phyloP scores from a whole-genome alignment of 345 rosid genomes.

The Noccaea bulbosa region DNA sequence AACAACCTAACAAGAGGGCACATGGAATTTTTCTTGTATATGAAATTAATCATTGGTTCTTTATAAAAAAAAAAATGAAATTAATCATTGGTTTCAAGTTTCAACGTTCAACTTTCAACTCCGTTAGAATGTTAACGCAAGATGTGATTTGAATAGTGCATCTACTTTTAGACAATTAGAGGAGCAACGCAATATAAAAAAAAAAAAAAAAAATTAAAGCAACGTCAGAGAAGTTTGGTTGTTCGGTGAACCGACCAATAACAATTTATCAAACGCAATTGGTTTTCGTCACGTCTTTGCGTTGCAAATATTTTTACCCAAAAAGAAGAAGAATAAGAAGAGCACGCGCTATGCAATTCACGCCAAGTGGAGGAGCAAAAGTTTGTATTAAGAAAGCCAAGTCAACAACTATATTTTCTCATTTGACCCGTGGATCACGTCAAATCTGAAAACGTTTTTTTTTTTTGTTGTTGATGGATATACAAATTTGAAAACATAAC shows the following conservation, averaged over 20 bases:
- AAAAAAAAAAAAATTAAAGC: no score
- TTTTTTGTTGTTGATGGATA: no score
- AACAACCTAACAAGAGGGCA: conserved; percentile 5
- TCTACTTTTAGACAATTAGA: conserved; percentile 2
- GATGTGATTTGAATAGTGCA: conserved; percentile 3
- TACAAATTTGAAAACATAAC: no score
- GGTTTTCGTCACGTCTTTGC: conserved; percentile 22
- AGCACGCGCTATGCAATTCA: neutral
- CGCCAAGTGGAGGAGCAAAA: neutral
- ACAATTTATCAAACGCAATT: neutral
- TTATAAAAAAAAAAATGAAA: no score
- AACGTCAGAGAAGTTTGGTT: conserved; percentile 28
- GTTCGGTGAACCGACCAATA: conserved; percentile 33
- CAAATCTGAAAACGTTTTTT: no score
- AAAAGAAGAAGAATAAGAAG: no score
- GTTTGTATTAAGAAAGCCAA: neutral
- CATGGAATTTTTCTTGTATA: neutral
- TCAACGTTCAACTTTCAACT: neutral
- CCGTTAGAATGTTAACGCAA: conserved; percentile 2
- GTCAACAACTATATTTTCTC: neutral
- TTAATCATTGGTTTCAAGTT: neutral
- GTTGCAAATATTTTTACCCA: neutral
- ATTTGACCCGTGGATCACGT: neutral
- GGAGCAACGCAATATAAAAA: no score
- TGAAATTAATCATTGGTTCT: neutral